Evolutionary conservation across 257 asterid genomes (phyloP).

Genomic region (Nicotiana noctiflora): DNA sequence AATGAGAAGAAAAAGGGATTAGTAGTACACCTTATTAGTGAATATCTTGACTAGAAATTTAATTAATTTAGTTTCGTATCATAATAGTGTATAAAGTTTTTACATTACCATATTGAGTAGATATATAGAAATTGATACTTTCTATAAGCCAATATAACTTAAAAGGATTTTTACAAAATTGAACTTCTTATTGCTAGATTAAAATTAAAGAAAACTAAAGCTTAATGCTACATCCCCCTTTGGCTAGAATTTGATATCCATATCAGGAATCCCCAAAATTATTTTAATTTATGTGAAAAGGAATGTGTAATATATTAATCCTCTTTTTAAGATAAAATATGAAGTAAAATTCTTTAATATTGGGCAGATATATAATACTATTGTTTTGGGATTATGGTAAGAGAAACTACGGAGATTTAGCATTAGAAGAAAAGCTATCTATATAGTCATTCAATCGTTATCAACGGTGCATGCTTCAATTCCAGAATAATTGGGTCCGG

Average conservation of each 20-base stretch:
- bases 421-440: too few relatives aligned
- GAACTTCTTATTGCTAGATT: not conserved
- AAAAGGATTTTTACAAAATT: not conserved
- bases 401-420: too few relatives aligned
- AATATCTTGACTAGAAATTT: too few relatives aligned
- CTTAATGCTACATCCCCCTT: not conserved
- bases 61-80: not conserved
- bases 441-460: too few relatives aligned
- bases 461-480: too few relatives aligned
- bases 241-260: not conserved
- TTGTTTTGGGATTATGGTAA: too few relatives aligned
- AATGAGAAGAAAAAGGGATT: too few relatives aligned
- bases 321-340: not conserved
- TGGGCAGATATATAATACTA: too few relatives aligned
- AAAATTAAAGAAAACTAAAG: not conserved
- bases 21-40: too few relatives aligned
- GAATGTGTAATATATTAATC: not conserved
- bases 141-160: not conserved
- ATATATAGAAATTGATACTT: not conserved
- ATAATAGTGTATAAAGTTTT: not conserved
- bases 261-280: not conserved
- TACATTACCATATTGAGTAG: not conserved
- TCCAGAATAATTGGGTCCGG: too few relatives aligned
- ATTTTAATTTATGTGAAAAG: not conserved
- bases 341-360: too few relatives aligned